Evolutionary conservation across 352 stramenopile genomes (phyloP).

Genomic region (Phytophthora nicotianae): DNA sequence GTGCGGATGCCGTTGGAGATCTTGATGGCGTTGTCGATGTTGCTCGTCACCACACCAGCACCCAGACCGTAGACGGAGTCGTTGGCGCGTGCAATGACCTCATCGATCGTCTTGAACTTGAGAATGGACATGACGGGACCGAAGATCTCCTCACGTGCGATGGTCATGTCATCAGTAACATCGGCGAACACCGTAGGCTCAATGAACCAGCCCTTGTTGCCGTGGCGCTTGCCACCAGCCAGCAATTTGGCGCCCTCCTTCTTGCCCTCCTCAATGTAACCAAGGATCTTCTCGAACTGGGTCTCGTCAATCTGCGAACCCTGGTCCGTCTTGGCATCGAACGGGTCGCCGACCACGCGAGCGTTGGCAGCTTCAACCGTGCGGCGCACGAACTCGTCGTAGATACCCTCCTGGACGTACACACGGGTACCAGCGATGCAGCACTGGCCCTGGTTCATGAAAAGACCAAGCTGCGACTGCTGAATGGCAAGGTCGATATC

Average conservation of each 20-base stretch:
- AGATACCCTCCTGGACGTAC: constrained; percentile 78
- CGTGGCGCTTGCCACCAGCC: constrained; percentile 74
- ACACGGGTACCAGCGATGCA: constrained; percentile 81
- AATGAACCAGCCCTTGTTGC: constrained; percentile 88
- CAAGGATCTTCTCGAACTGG: constrained; percentile 86
- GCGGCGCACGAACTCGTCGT: constrained; percentile 39
- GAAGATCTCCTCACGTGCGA: constrained; percentile 10
- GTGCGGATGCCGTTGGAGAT: constrained; percentile 88
- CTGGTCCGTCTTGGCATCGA: constrained; percentile 42
- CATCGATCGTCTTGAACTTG: constrained; percentile 19
- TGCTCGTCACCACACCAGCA: constrained; percentile 88
- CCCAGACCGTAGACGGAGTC: constrained; percentile 87
- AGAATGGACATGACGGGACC: constrained; percentile 14
- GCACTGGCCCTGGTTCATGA: constrained; percentile 88
- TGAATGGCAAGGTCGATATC: constrained; percentile 66
- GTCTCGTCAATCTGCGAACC: constrained; percentile 65
- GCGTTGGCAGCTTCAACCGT: constrained; percentile 54
- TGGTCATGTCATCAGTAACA: constrained; percentile 56
- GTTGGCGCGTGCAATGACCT: constrained; percentile 88
- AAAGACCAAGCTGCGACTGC: constrained; percentile 66
- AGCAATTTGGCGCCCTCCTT: constrained; percentile 82
- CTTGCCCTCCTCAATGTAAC: constrained; percentile 73
- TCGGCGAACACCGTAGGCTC: constrained; percentile 92
- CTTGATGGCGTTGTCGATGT: constrained; percentile 82
- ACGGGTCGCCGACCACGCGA: constrained; percentile 59